Percentiles rank a stretch among this genome's conserved stretches.
Evolutionary conservation across 2,329 filamentous ascomycete species (phyloP).

Genomic region (Mycosphaerelloides madeirae): DNA sequence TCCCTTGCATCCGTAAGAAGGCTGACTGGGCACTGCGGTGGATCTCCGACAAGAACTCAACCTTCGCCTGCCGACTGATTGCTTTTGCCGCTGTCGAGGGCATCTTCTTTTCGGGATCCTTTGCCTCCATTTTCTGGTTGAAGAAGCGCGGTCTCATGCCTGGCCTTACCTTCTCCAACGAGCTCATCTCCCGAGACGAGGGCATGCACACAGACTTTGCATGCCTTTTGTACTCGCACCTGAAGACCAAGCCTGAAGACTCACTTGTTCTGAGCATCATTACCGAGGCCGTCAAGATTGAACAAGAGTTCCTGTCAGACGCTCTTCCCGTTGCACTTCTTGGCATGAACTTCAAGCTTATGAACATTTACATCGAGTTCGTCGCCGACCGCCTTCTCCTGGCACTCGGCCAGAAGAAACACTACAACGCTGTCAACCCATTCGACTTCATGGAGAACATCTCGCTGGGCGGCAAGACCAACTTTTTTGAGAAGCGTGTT

Average conservation of each 20-base stretch:
- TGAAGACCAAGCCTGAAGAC: slow-evolving; percentile 84
- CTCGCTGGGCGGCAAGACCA: slow-evolving; percentile 97
- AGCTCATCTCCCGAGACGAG: slow-evolving; percentile 98
- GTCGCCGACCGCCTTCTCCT: slow-evolving; percentile 93
- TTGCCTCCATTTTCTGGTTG: slow-evolving; percentile 99
- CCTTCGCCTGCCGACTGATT: slow-evolving; percentile 90
- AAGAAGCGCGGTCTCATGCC: slow-evolving; percentile 99
- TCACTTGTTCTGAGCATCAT: slow-evolving; percentile 82
- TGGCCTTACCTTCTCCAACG: slow-evolving; percentile 97
- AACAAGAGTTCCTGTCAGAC: slow-evolving; percentile 97
- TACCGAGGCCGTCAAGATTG: slow-evolving; percentile 85
- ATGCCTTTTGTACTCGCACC: slow-evolving; percentile 93
- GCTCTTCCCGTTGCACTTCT: slow-evolving; percentile 88
- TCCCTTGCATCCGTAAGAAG: slow-evolving; percentile 97
- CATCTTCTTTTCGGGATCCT: slow-evolving; percentile 99
- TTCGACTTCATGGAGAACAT: slow-evolving; percentile 99
- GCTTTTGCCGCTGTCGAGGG: slow-evolving; percentile 97
- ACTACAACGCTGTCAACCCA: slow-evolving; percentile 88
- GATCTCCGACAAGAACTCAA: slow-evolving; percentile 91
- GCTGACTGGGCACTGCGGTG: slow-evolving; percentile 94
- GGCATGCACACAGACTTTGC: slow-evolving; percentile 99
- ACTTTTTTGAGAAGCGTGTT: slow-evolving; percentile 99
- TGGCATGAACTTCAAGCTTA: slow-evolving; percentile 94
- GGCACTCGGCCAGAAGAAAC: slow-evolving; percentile 88
- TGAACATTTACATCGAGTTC: slow-evolving; percentile 99